phyloP scores from a whole-genome alignment of 2,329 filamentous ascomycete species.

The Cadophora gregata region DNA sequence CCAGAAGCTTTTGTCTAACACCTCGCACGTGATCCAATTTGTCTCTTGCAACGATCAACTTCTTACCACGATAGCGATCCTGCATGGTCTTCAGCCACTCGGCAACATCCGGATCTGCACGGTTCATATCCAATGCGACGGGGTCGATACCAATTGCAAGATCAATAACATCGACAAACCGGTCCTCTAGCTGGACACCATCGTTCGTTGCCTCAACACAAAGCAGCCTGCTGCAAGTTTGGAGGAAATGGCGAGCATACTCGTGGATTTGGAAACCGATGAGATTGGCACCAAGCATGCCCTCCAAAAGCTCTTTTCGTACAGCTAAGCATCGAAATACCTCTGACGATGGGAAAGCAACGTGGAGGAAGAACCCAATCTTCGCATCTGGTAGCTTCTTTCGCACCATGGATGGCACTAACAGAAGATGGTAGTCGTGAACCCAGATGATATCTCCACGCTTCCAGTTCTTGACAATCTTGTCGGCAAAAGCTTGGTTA shows the following conservation, averaged over 20 bases:
- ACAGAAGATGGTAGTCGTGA: slow-evolving; percentile 91
- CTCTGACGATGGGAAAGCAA: slow-evolving; percentile 94
- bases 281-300: slow-evolving; percentile 90
- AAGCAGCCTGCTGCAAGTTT: slow-evolving; percentile 91
- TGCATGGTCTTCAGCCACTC: slow-evolving; percentile 82
- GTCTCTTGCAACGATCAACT: slow-evolving; percentile 89
- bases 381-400: slow-evolving; percentile 90
- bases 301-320: slow-evolving; percentile 85
- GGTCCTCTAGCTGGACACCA: slow-evolving; percentile 88
- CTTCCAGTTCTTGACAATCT: slow-evolving; percentile 91
- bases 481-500: slow-evolving; percentile 92
- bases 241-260: slow-evolving; percentile 91
- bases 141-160: slow-evolving; percentile 93
- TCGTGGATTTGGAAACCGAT: slow-evolving; percentile 94
- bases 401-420: slow-evolving; percentile 88
- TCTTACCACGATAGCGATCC: slow-evolving; percentile 86
- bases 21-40: slow-evolving; percentile 93
- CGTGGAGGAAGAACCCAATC: slow-evolving; percentile 95
- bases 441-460: slow-evolving; percentile 92
- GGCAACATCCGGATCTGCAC: slow-evolving; percentile 73
- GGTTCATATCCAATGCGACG: slow-evolving; percentile 72
- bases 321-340: slow-evolving; percentile 92
- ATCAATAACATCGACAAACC: slow-evolving; percentile 87
- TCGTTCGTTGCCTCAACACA: slow-evolving; percentile 89
- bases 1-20: slow-evolving; percentile 89